Percentiles rank a stretch among this genome's conserved stretches.
Evolutionary conservation across 2,329 filamentous ascomycete species (phyloP).

Genomic region (Thyridium curvatum): DNA sequence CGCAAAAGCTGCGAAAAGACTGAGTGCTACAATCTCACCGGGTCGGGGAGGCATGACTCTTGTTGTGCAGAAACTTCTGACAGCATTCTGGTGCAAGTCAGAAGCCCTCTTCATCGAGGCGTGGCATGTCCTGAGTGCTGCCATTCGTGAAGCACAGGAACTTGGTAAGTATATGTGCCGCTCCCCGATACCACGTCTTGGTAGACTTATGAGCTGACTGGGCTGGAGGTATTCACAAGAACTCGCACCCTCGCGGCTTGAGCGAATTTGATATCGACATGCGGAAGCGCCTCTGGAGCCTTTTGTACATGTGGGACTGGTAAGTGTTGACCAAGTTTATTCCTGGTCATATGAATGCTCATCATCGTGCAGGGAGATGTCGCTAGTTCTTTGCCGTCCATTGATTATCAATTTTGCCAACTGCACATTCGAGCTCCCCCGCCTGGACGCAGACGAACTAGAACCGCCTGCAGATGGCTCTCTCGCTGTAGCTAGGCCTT

Average conservation of each 20-base stretch:
- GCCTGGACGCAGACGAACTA: slow-evolving; percentile 22
- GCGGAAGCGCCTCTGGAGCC: slow-evolving; percentile 35
- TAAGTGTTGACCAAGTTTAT: slow-evolving; percentile 14
- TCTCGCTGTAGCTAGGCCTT: slow-evolving; percentile 7
- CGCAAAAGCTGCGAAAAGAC: slow-evolving; percentile 31
- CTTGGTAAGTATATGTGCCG: slow-evolving; percentile 26
- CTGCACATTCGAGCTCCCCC: slow-evolving; percentile 30
- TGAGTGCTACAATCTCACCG: slow-evolving; percentile 33
- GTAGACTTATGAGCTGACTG: slow-evolving; percentile 2
- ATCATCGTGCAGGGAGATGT: slow-evolving; percentile 25
- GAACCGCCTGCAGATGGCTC: too few relatives aligned
- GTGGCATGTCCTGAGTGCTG: slow-evolving; percentile 37
- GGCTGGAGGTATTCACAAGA: slow-evolving; percentile 28
- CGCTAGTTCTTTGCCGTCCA: slow-evolving; percentile 33
- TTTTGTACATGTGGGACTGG: slow-evolving; percentile 42
- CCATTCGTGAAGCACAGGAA: slow-evolving; percentile 41
- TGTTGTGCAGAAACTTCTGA: slow-evolving; percentile 43
- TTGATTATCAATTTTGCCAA: slow-evolving; percentile 33
- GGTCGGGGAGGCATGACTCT: slow-evolving; percentile 35
- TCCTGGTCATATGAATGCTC: not conserved
- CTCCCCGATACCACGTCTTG: not conserved
- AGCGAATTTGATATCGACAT: slow-evolving; percentile 41
- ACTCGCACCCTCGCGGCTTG: slow-evolving; percentile 22
- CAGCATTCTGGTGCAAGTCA: slow-evolving; percentile 37
- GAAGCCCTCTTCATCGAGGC: slow-evolving; percentile 39